phyloP scores from a whole-genome alignment of 805 yeast genomes.

The Gaillardinia entomophila region DNA sequence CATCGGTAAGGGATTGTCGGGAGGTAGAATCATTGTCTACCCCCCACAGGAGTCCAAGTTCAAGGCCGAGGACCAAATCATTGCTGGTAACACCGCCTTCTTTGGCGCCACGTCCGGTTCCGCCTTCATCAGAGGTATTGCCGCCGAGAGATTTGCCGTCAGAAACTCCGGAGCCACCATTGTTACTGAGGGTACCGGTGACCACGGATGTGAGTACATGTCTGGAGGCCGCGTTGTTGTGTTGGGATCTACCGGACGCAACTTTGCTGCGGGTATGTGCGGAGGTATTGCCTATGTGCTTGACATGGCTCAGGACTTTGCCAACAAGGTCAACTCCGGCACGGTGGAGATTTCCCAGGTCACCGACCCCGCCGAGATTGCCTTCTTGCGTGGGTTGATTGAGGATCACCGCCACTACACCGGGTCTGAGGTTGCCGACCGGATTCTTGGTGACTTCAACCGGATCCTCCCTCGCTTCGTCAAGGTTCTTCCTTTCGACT shows the following conservation, averaged over 20 bases:
- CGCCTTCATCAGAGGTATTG: conserved; percentile 93
- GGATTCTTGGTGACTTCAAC: conserved; percentile 81
- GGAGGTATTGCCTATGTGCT: conserved; percentile 98
- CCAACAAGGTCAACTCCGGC: conserved; percentile 69
- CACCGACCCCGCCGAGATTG: conserved; percentile 86
- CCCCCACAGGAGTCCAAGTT: conserved; percentile 82
- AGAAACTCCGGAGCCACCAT: conserved; percentile 98
- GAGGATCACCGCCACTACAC: conserved; percentile 97
- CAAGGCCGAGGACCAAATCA: conserved; percentile 93
- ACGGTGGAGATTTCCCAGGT: conserved; percentile 75
- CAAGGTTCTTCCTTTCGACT: conserved; percentile 88
- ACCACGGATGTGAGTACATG: conserved; percentile 99
- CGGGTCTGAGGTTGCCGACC: conserved; percentile 82
- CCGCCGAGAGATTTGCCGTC: conserved; percentile 97
- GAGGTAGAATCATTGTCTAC: conserved; percentile 87
- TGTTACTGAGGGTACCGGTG: conserved; percentile 96
- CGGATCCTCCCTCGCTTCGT: conserved; percentile 83
- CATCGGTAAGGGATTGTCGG: conserved; percentile 95
- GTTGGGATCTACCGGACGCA: conserved; percentile 84
- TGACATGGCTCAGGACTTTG: conserved; percentile 91
- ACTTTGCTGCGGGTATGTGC: conserved; percentile 97
- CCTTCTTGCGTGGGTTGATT: conserved; percentile 84
- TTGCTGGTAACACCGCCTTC: conserved; percentile 95
- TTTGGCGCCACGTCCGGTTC: conserved; percentile 97
- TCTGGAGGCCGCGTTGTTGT: conserved; percentile 98